phyloP scores from a whole-genome alignment of 1,284 basidiomycete species.

The Cystobasidium sp. region DNA sequence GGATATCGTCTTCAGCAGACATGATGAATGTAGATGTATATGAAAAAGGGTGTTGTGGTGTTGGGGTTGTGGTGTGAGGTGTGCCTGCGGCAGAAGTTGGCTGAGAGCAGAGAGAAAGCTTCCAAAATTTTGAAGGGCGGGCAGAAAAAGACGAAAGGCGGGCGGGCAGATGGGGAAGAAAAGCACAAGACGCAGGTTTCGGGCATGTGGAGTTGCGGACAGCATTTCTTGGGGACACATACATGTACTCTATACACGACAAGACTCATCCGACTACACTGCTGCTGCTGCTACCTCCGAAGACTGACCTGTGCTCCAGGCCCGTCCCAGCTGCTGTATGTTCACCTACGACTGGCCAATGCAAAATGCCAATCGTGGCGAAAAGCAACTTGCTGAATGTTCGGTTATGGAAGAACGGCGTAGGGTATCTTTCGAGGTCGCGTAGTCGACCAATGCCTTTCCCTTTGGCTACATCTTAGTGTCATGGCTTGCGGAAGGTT shows the following conservation, averaged over 20 bases:
- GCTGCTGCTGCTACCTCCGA: too few species aligned
- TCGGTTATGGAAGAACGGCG: too few species aligned
- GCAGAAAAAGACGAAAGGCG: not conserved
- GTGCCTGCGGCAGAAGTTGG: constrained; percentile 13
- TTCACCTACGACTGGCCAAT: too few species aligned
- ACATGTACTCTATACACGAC: not conserved
- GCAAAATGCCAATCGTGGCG: too few species aligned
- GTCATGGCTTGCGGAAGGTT: too few species aligned
- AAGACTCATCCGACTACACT: too few species aligned
- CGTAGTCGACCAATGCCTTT: too few species aligned
- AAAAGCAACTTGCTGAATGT: too few species aligned
- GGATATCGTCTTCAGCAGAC: constrained; percentile 45
- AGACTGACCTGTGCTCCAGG: too few species aligned
- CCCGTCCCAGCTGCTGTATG: too few species aligned
- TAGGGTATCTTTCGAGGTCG: too few species aligned
- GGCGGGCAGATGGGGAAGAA: not conserved
- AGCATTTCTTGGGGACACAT: not conserved
- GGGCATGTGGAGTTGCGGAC: not conserved
- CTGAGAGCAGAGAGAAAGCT: constrained; percentile 14
- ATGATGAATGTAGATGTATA: constrained; percentile 22
- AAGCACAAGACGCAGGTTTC: not conserved
- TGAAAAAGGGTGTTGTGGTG: not conserved
- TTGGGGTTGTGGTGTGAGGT: not conserved
- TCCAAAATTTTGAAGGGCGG: constrained; percentile 15
- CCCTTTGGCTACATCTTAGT: too few species aligned